These are phyloP conservation scores for Nothophoma quercina DNA, from an alignment of 2,329 filamentous ascomycete genomes.

Conservation along the genomic window DNA sequence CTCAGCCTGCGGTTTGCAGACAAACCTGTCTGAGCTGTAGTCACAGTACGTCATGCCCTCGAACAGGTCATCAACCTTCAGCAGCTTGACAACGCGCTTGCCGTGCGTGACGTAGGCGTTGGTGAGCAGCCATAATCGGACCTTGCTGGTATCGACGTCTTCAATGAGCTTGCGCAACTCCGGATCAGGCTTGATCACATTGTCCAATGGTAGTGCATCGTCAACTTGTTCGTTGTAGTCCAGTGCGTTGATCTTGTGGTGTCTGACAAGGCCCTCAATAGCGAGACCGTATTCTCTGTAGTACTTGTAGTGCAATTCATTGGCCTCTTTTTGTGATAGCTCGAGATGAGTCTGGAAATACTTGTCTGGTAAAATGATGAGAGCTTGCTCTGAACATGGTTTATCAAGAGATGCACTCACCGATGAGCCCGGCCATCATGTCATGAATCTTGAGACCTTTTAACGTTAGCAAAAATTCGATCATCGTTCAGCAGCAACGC, in stretches of 20 bases:
- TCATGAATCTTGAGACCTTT: slow-evolving; percentile 80
- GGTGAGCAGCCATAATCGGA: slow-evolving; percentile 92
- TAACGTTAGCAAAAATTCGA: slow-evolving; percentile 42
- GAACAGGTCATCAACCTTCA: slow-evolving; percentile 87
- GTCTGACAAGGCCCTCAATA: slow-evolving; percentile 90
- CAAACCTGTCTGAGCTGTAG: slow-evolving; percentile 74
- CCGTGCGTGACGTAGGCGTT: slow-evolving; percentile 95
- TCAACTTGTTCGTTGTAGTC: slow-evolving; percentile 96
- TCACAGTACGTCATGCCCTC: slow-evolving; percentile 96
- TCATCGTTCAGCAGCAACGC: slow-evolving; percentile 38
- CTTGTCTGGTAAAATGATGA: slow-evolving; percentile 52
- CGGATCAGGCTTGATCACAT: slow-evolving; percentile 80
- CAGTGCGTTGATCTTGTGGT: slow-evolving; percentile 93
- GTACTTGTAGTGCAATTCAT: slow-evolving; percentile 85
- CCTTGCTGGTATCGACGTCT: slow-evolving; percentile 83
- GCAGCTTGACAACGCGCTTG: slow-evolving; percentile 78
- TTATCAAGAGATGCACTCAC: no score
- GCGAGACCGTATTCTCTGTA: slow-evolving; percentile 97
- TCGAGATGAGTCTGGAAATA: slow-evolving; percentile 75
- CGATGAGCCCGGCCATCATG: slow-evolving; percentile 85
- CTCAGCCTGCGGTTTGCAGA: slow-evolving; percentile 84
- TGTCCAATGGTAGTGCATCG: slow-evolving; percentile 88
- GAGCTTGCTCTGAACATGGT: not conserved
- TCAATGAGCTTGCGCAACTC: slow-evolving; percentile 77
- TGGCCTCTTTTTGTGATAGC: slow-evolving; percentile 79